Conservation (phyloP, 441 rosid genomes). For the Euphorbia celastroides region DNA sequence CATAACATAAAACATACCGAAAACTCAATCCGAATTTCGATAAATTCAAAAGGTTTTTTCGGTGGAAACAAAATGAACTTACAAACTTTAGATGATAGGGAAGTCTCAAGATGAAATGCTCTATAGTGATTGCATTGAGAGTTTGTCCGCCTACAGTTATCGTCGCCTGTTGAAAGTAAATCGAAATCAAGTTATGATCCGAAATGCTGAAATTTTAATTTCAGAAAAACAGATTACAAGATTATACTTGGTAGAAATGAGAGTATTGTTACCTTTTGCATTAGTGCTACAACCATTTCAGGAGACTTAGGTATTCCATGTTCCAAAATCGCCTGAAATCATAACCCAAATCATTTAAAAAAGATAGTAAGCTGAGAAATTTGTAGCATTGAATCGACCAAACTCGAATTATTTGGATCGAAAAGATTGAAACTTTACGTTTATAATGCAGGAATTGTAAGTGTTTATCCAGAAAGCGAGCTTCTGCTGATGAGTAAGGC, state of each 20-base stretch:
- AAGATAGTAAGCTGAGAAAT: background rate
- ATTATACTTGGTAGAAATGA: background rate
- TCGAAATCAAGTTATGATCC: background rate
- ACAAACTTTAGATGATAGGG: slow-evolving; percentile 82
- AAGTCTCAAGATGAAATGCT: slow-evolving; percentile 78
- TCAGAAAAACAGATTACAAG: background rate
- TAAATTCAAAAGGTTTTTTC: background rate
- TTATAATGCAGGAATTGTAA: slow-evolving; percentile 73
- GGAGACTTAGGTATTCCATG: slow-evolving; percentile 69
- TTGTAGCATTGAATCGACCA: background rate
- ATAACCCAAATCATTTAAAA: background rate
- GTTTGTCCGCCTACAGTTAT: slow-evolving; percentile 59
- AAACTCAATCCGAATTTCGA: background rate
- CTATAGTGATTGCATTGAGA: slow-evolving; percentile 71
- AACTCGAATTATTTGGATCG: background rate
- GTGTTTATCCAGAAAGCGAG: slow-evolving; percentile 93
- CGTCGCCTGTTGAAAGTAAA: slow-evolving; percentile 52
- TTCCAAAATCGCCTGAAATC: slow-evolving; percentile 24
- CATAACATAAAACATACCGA: background rate
- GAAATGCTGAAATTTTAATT: background rate
- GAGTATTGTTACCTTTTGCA: slow-evolving; percentile 59
- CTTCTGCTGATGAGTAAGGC: slow-evolving; percentile 82
- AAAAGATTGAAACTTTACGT: slow-evolving; percentile 40
- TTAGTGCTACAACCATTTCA: slow-evolving; percentile 63
- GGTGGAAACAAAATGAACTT: slow-evolving; percentile 24